Conservation (phyloP, 2,329 filamentous ascomycete genomes). For the Thielaviopsis punctulata region DNA sequence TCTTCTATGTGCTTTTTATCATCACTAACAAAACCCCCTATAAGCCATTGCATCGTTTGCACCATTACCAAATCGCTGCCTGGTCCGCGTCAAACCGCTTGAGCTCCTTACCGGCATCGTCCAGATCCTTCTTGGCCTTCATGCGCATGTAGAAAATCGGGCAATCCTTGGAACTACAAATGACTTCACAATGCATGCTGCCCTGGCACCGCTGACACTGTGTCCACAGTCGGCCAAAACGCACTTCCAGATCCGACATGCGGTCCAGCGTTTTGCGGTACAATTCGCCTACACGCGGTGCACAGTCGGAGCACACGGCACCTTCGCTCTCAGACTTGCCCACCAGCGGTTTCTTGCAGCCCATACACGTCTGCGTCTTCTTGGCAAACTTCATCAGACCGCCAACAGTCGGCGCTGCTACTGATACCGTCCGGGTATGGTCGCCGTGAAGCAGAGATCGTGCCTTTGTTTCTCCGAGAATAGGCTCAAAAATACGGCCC, state of each 20-base stretch:
- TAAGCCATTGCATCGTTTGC: neutral
- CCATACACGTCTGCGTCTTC: constrained; percentile 96
- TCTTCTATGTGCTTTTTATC: too few relatives aligned
- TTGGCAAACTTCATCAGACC: constrained; percentile 98
- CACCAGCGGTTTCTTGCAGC: constrained; percentile 88
- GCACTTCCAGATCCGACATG: constrained; percentile 79
- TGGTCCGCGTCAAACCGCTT: constrained; percentile 76
- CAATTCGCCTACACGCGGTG: constrained; percentile 71
- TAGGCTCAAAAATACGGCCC: constrained; percentile 91
- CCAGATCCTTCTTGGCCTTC: constrained; percentile 98
- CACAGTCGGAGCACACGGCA: constrained; percentile 77
- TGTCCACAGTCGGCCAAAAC: constrained; percentile 88
- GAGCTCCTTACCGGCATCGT: constrained; percentile 84
- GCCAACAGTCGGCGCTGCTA: constrained; percentile 78
- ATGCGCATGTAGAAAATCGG: constrained; percentile 99
- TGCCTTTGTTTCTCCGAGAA: constrained; percentile 83
- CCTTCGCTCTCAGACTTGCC: constrained; percentile 64
- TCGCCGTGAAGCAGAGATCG: constrained; percentile 74
- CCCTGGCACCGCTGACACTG: constrained; percentile 97
- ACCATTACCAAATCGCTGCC: constrained; percentile 39
- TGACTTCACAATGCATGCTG: constrained; percentile 95
- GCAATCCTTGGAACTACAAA: constrained; percentile 90
- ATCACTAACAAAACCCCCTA: neutral
- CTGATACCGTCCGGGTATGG: constrained; percentile 85
- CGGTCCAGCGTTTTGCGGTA: constrained; percentile 83